phyloP scores from a whole-genome alignment of 2,329 filamentous ascomycete species.

The Colletotrichum zoysiae region DNA sequence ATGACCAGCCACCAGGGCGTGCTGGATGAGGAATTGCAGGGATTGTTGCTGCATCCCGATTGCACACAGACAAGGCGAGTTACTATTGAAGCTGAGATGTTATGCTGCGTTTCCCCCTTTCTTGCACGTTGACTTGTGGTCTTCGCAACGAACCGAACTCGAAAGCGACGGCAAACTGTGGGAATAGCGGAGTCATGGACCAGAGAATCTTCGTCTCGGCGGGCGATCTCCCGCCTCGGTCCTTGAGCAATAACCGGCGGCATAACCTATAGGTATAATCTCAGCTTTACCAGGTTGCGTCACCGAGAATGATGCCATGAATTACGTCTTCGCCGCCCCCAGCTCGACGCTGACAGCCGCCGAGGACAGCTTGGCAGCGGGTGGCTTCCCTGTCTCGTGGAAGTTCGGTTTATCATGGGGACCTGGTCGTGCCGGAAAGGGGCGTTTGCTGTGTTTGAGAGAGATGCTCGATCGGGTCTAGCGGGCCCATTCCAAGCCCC shows the following conservation, averaged over 20 bases:
- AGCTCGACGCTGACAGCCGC: background rate
- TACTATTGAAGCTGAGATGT: background rate
- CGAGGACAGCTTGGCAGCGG: background rate
- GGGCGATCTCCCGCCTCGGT: slow-evolving; percentile 31
- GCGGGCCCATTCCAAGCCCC: slow-evolving; percentile 31
- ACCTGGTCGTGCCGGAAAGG: slow-evolving; percentile 38
- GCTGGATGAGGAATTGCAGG: background rate
- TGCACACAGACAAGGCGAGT: background rate
- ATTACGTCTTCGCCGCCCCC: background rate
- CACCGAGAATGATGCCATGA: background rate
- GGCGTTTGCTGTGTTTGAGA: slow-evolving; percentile 23
- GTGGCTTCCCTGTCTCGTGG: background rate
- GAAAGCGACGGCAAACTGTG: slow-evolving; percentile 11
- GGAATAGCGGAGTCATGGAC: slow-evolving; percentile 4
- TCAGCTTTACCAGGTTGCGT: background rate
- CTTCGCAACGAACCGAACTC: background rate
- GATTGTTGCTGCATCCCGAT: too few species aligned
- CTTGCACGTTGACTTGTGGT: background rate
- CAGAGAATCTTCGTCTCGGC: slow-evolving; percentile 12
- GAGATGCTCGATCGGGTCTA: slow-evolving; percentile 20
- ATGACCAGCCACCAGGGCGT: background rate
- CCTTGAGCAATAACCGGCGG: slow-evolving; percentile 13
- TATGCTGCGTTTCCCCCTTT: background rate
- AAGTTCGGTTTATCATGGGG: slow-evolving; percentile 1
- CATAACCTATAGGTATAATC: background rate